Evolutionary conservation across 2,329 filamentous ascomycete species (phyloP).

Genomic region (Pleurostoma richardsiae): DNA sequence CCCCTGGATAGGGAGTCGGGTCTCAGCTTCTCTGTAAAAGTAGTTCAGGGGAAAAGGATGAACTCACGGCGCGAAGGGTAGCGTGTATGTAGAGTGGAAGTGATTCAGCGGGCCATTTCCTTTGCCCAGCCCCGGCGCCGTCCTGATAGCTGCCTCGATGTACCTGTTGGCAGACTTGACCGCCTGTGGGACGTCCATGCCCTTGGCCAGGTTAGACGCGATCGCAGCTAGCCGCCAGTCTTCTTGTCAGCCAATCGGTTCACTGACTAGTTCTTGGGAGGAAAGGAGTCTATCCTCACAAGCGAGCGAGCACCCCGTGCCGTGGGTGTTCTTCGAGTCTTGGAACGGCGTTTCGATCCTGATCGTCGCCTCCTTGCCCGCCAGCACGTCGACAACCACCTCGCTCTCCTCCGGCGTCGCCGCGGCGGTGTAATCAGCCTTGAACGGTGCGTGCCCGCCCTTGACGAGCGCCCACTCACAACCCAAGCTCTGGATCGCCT

Average conservation of each 20-base stretch:
- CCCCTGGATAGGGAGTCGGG: constrained; percentile 40
- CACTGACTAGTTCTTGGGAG: neutral
- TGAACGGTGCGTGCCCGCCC: constrained; percentile 83
- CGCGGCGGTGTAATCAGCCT: constrained; percentile 54
- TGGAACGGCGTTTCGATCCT: constrained; percentile 68
- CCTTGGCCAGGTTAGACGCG: constrained; percentile 64
- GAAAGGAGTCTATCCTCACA: constrained; percentile 46
- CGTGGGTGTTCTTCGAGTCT: constrained; percentile 77
- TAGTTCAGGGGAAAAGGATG: neutral
- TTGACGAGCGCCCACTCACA: constrained; percentile 82
- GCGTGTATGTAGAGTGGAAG: constrained; percentile 64
- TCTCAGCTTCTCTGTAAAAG: neutral
- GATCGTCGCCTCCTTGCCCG: constrained; percentile 51
- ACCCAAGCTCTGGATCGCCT: constrained; percentile 61
- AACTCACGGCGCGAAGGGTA: constrained; percentile 63
- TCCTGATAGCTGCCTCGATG: constrained; percentile 65
- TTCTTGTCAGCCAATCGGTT: too few relatives aligned
- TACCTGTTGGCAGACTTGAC: constrained; percentile 67
- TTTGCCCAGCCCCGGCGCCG: constrained; percentile 55
- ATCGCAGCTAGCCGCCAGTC: constrained; percentile 53
- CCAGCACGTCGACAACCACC: constrained; percentile 72
- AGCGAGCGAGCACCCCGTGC: constrained; percentile 89
- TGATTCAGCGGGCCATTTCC: constrained; percentile 74
- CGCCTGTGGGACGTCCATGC: constrained; percentile 49
- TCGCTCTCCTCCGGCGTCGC: constrained; percentile 52